Conservation (phyloP, 768 basidiomycete genomes). For the Tulasnella sp. region DNA sequence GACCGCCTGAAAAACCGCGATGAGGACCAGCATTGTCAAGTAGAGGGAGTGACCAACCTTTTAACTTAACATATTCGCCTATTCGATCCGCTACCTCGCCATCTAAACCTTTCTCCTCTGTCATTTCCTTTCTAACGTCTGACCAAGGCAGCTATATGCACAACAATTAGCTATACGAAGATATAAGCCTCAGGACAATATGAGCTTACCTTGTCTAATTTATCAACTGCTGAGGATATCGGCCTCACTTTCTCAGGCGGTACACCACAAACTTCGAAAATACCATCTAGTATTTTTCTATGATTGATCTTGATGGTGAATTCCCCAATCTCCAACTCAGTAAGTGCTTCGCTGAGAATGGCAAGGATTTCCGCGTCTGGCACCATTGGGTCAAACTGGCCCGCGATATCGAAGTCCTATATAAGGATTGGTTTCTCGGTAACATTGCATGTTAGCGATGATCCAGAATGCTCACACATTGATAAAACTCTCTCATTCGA, state of each 20-base stretch:
- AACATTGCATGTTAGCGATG: not conserved
- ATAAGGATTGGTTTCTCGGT: not conserved
- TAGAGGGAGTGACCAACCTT: slow-evolving; percentile 38
- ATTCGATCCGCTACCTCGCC: slow-evolving; percentile 76
- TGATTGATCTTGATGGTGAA: slow-evolving; percentile 95
- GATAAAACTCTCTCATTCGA: slow-evolving; percentile 95
- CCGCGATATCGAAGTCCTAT: slow-evolving; percentile 92
- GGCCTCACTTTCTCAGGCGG: slow-evolving; percentile 75
- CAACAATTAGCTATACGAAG: not conserved
- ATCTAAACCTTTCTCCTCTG: slow-evolving; percentile 82
- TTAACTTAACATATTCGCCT: slow-evolving; percentile 91
- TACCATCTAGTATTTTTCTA: slow-evolving; percentile 91
- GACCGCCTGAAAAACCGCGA: slow-evolving; percentile 49
- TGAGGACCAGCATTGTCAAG: not conserved
- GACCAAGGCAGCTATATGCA: slow-evolving; percentile 59
- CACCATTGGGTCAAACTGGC: slow-evolving; percentile 90
- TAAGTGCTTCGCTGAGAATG: slow-evolving; percentile 66
- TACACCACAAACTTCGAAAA: slow-evolving; percentile 94
- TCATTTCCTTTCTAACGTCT: slow-evolving; percentile 95
- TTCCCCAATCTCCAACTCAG: slow-evolving; percentile 78
- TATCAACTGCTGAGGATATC: slow-evolving; percentile 95
- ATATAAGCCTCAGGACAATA: not conserved
- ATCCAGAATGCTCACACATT: slow-evolving; percentile 50
- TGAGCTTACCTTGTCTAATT: slow-evolving; percentile 76
- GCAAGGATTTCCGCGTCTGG: slow-evolving; percentile 87